Evolutionary conservation across 2,329 filamentous ascomycete genomes (phyloP).

Genomic region (Periconia sp.): DNA sequence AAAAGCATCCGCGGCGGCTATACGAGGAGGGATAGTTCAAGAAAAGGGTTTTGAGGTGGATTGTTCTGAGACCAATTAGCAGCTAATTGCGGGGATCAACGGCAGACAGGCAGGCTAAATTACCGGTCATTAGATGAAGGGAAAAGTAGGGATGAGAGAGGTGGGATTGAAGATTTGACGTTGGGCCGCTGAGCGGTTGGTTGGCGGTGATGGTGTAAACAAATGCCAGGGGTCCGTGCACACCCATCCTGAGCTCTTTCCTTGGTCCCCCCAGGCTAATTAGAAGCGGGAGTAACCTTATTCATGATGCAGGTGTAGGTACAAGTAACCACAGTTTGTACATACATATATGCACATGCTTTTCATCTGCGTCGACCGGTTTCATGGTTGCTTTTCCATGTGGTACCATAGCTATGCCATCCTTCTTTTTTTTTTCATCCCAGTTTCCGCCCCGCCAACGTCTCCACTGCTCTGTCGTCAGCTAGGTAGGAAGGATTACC

Average conservation of each 20-base stretch:
- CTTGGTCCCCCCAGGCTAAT: too few species aligned
- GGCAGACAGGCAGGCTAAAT: neutral
- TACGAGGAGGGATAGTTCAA: conserved; percentile 13
- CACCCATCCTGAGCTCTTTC: too few species aligned
- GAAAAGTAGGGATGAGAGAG: neutral
- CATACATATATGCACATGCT: too few species aligned
- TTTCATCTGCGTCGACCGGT: too few species aligned
- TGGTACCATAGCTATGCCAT: too few species aligned
- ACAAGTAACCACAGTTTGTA: too few species aligned
- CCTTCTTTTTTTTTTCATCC: too few species aligned
- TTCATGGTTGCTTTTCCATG: too few species aligned
- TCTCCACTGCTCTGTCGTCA: too few species aligned
- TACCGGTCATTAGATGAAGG: neutral
- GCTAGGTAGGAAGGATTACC: too few species aligned
- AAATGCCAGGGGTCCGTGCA: neutral
- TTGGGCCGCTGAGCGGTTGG: neutral
- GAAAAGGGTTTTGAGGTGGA: neutral
- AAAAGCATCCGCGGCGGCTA: conserved; percentile 30
- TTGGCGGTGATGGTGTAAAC: neutral
- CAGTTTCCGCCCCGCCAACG: conserved; percentile 1
- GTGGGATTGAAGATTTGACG: neutral
- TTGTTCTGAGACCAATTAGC: neutral
- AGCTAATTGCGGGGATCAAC: neutral
- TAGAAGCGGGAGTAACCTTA: too few species aligned
- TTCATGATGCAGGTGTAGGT: too few species aligned